These are phyloP conservation scores for Suillus spraguei DNA, from an alignment of 768 basidiomycete genomes.

Conservation along the genomic window DNA sequence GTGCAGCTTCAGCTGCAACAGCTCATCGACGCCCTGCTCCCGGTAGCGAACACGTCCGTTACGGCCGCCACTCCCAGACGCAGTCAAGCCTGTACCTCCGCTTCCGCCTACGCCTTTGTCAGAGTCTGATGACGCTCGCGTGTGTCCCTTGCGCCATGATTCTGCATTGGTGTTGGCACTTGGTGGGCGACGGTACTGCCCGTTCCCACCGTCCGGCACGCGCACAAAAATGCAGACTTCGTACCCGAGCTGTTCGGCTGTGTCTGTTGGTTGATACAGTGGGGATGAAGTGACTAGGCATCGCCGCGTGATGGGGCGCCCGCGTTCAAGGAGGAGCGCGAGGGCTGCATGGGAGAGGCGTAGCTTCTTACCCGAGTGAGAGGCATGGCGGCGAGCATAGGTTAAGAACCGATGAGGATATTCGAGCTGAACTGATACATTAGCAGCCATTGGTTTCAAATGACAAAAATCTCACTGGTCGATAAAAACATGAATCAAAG, in stretches of 20 bases:
- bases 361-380: slow-evolving; percentile 38
- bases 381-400: slow-evolving; percentile 59
- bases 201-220: slow-evolving; percentile 70
- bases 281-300: slow-evolving; percentile 84
- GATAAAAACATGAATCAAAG: slow-evolving; percentile 42
- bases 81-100: slow-evolving; percentile 17
- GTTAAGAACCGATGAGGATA: slow-evolving; percentile 80
- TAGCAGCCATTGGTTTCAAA: neutral
- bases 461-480: slow-evolving; percentile 42
- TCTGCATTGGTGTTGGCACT: slow-evolving; percentile 16
- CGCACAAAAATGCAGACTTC: slow-evolving; percentile 70
- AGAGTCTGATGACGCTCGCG: slow-evolving; percentile 18
- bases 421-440: slow-evolving; percentile 62
- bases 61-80: slow-evolving; percentile 21
- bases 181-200: slow-evolving; percentile 49
- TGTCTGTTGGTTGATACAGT: slow-evolving; percentile 79
- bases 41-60: slow-evolving; percentile 59
- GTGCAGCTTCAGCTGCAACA: slow-evolving; percentile 90
- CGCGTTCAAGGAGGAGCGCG: slow-evolving; percentile 79
- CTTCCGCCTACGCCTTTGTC: slow-evolving; percentile 32
- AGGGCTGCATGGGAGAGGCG: slow-evolving; percentile 80
- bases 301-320: slow-evolving; percentile 71
- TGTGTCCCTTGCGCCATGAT: slow-evolving; percentile 22
- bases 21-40: slow-evolving; percentile 95
- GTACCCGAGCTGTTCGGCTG: slow-evolving; percentile 73